phyloP scores from a whole-genome alignment of 1,284 basidiomycete genomes.

The Cryptococcus deneoformans region DNA sequence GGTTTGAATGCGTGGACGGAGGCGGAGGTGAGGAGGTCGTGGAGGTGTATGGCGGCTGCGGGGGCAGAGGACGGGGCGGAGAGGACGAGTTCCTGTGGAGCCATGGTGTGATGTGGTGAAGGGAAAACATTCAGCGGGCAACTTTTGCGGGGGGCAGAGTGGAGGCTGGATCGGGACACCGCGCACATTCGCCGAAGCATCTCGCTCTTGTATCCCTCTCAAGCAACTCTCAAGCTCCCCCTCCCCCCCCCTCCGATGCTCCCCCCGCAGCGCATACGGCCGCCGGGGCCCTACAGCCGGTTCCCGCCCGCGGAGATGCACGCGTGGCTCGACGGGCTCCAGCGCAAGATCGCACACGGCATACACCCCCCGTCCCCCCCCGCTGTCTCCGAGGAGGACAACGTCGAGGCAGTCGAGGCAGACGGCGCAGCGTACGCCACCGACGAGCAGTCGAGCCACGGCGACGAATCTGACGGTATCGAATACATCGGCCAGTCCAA shows the following conservation, averaged over 20 bases:
- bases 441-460: conserved; percentile 10
- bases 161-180: not conserved
- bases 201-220: no score
- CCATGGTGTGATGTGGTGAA: conserved; percentile 14
- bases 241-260: no score
- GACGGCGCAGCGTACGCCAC: conserved; percentile 11
- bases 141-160: not conserved
- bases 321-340: conserved; percentile 30
- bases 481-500: conserved; percentile 11
- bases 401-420: conserved; percentile 11
- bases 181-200: no score
- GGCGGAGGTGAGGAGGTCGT: conserved; percentile 46
- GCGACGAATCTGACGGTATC: conserved; percentile 13
- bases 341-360: conserved; percentile 28
- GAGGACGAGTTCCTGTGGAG: conserved; percentile 44
- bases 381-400: conserved; percentile 1
- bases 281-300: not conserved
- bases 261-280: conserved; percentile 3
- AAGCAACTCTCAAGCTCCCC: no score
- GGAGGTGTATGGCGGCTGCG: conserved; percentile 47
- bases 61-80: conserved; percentile 35
- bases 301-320: conserved; percentile 14
- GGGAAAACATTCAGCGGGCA: not conserved
- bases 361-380: conserved; percentile 4
- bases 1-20: conserved; percentile 50